Base-by-base conservation (phyloP, 2,329 filamentous ascomycete species). In the Simplicillium sp. region DNA sequence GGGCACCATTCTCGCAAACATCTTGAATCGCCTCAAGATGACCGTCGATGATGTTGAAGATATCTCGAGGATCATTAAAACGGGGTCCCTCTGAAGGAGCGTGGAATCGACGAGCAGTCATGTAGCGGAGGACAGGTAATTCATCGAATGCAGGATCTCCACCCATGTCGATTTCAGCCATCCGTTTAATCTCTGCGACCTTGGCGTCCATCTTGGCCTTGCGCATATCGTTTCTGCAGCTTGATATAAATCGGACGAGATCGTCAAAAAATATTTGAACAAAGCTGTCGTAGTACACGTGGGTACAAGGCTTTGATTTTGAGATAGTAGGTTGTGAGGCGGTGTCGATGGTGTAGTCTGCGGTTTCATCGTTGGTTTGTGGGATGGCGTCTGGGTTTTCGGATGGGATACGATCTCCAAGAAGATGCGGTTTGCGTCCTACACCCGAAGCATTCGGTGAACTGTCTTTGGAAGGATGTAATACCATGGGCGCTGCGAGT, bases 221-320 rank as follows among this genome's bases (percentile, higher is more conserved):
- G 37, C 89, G 81, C 59, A 96, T 81, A 48, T 86, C 70, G 60
- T 94, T 94, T 43, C 89, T 73, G 38, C 84, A 85, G 2, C 78
- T 77, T 5, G 85, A 87, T 29, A 96, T 80, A 42, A 84, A 83
- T 46, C 87, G 82, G 42, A 95, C 88, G 38, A 95, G 66, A 41
- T 82, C 73, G 52, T 94, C 88, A 48, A 96, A 87, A 32, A 82
- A 79, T 38, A 78, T 78, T 56, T 96, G 88, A 3, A 94, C 82
- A 46, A 87, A 82, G 50, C 84, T 86, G 56, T 96, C 89, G 57
- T 96, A 96, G 61, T 87, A 89, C n/a, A 96, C 84, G 33, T 92
- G 81, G 33, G 31, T 25, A 25, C 9, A 6, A 12, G 36, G 36
- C 90, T 82, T 71, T 87, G 84, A 43, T 73, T 81, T 48, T 83